These are phyloP conservation scores for Hypoxylon fuscum DNA, from an alignment of 495 filamentous ascomycete genomes.

Conservation along the genomic window DNA sequence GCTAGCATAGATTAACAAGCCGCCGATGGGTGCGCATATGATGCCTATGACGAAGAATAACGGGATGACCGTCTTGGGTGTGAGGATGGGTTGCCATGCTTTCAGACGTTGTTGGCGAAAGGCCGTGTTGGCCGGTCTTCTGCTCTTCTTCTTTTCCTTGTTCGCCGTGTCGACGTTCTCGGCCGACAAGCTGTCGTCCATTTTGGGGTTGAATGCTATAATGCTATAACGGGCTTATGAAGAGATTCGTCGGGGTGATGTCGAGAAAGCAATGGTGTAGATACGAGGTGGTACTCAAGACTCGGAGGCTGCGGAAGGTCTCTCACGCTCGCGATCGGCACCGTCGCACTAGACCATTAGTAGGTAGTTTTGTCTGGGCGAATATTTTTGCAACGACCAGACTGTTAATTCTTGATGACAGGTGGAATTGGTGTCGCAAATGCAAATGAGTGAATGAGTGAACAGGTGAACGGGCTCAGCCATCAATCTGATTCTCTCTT, in stretches of 20 bases:
- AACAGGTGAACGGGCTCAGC: conserved; percentile 1
- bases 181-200: conserved; percentile 41
- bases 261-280: neutral
- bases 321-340: conserved; percentile 11
- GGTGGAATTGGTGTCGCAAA: conserved; percentile 20
- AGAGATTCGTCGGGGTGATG: too few species aligned
- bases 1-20: conserved; percentile 83
- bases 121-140: conserved; percentile 89
- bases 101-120: conserved; percentile 92
- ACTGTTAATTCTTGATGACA: conserved; percentile 12
- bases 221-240: too few species aligned
- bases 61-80: conserved; percentile 89
- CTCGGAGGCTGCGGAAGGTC: conserved; percentile 21
- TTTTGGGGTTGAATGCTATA: conserved; percentile 11
- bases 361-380: neutral
- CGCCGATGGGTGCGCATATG: conserved; percentile 89
- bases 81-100: conserved; percentile 97
- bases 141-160: conserved; percentile 83
- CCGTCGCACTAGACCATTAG: conserved; percentile 5
- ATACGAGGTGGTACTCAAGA: too few species aligned
- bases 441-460: too few species aligned
- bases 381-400: neutral
- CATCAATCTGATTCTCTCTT: neutral
- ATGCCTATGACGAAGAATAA: conserved; percentile 87
- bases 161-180: conserved; percentile 39